Percentiles rank a stretch among this genome's conserved stretches.
Conservation (phyloP, 345 rosid species). For the Xanthoceras sorbifolium region DNA sequence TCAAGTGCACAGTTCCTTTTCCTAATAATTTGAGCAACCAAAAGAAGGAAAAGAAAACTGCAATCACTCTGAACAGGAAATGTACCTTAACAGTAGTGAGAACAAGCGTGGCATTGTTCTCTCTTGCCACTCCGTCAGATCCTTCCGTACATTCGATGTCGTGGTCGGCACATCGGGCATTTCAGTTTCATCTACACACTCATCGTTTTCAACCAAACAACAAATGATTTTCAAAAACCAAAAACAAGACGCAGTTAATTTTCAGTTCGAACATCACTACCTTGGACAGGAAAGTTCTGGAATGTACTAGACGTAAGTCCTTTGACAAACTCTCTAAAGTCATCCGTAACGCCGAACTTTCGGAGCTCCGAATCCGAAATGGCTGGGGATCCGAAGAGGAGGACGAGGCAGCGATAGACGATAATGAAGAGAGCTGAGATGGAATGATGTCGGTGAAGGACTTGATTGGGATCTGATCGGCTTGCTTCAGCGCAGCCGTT, state of each 20-base stretch:
- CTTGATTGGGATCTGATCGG: conserved; percentile 85
- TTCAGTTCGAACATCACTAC: conserved; percentile 26
- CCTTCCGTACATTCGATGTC: conserved; percentile 76
- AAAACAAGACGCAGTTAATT: neutral
- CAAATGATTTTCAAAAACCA: neutral
- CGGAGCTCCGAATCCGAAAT: conserved; percentile 54
- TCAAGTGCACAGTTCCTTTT: neutral
- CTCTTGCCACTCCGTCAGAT: conserved; percentile 96
- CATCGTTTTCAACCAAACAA: conserved; percentile 22
- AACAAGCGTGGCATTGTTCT: conserved; percentile 91
- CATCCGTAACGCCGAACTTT: conserved; percentile 81
- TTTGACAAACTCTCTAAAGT: conserved; percentile 77
- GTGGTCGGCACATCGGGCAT: conserved; percentile 41
- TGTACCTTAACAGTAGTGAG: conserved; percentile 83
- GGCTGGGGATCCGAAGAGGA: conserved; percentile 37
- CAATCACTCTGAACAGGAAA: neutral
- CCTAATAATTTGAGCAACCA: neutral
- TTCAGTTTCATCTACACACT: conserved; percentile 49
- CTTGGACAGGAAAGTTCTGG: conserved; percentile 76
- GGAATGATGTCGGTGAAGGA: conserved; percentile 77
- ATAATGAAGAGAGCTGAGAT: conserved; percentile 53
- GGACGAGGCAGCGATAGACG: conserved; percentile 38
- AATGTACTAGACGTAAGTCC: conserved; percentile 82
- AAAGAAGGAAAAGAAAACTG: neutral
- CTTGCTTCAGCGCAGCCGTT: conserved; percentile 77